Base-by-base conservation (phyloP, 805 yeast species). In the Clavispora vitiphila region DNA sequence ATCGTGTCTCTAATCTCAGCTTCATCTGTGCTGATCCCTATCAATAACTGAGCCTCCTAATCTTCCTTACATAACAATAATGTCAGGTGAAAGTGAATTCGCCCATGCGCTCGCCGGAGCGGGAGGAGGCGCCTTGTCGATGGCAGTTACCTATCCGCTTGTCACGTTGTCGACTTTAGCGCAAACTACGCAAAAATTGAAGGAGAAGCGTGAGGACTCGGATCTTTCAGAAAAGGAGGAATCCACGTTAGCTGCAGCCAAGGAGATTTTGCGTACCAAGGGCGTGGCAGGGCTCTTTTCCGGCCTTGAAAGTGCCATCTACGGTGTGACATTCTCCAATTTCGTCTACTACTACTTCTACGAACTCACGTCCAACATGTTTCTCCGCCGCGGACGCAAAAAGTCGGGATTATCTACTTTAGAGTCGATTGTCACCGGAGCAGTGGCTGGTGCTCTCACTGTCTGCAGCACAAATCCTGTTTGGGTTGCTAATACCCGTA, bases 31-130 rank as follows among this genome's bases (percentile, higher is more conserved):
- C 26, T 24, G 26, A 24, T 24, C n/a, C 26, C 11, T 11, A 21
- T 8, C 5, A 8, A 12, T n/a, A 1, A n/a, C 30, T n/a, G 16
- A 26, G 24, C 26, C n/a, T 9, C 26, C 26, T 10, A 4, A 6
- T 24, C 10, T 11, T 24, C n/a, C n/a, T 10, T 24, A 24, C 26
- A 11, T 4, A 26, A 26, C 15, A 15, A 26, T 26, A 12, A 26
- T 26, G 30, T 26, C 30, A 6, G 30, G 31, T 7, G 31, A 29
- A 15, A 40, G 40, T 31, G 76, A 77, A 48, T 55, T 86, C 27
- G 88, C 93, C 11, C 96, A 90, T 58, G 96, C 96, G n/a, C 62
- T 90, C 9, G 85, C 96, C 5, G 98, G 97, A 9, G 96, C 96
- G 26, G 83, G 90, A 6, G 96, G 96, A 21, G 97, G 97, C 11